These are phyloP conservation scores for Dinochytrium kinnereticum DNA, from an alignment of 371 early-diverging fungal genomes.

Conservation along the genomic window DNA sequence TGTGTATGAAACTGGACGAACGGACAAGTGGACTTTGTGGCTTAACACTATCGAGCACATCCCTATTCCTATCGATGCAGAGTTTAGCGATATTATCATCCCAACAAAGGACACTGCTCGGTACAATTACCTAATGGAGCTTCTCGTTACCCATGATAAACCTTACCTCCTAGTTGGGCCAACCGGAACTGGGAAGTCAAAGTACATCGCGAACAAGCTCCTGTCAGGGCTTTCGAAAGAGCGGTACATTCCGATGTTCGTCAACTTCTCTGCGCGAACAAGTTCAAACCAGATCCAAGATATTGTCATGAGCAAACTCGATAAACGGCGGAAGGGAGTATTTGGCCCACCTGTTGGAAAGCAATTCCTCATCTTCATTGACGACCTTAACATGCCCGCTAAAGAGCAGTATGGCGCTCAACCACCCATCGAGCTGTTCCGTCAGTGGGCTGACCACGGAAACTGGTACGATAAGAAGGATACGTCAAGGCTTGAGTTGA, in stretches of 20 bases:
- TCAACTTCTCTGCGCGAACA: constrained; percentile 63
- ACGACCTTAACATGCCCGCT: constrained; percentile 64
- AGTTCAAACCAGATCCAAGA: constrained; percentile 60
- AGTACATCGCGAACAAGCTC: constrained; percentile 60
- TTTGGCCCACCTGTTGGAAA: constrained; percentile 60
- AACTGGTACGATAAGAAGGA: constrained; percentile 69
- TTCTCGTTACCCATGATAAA: constrained; percentile 52
- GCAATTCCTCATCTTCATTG: constrained; percentile 57
- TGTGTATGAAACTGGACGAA: constrained; percentile 35
- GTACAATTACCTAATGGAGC: constrained; percentile 59
- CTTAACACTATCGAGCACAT: constrained; percentile 48
- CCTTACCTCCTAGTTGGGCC: constrained; percentile 62
- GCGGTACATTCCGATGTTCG: constrained; percentile 55
- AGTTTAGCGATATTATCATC: constrained; percentile 63
- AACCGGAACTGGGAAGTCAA: constrained; percentile 68
- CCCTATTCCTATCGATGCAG: constrained; percentile 55
- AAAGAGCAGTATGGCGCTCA: constrained; percentile 67
- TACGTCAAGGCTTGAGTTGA: constrained; percentile 55
- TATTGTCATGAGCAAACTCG: constrained; percentile 63
- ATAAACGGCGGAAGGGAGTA: constrained; percentile 64
- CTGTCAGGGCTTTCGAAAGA: constrained; percentile 54
- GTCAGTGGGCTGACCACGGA: constrained; percentile 63
- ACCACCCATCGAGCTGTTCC: constrained; percentile 63
- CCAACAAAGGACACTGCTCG: constrained; percentile 64
- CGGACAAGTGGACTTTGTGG: constrained; percentile 58